Percentiles rank a stretch among this genome's conserved stretches.
phyloP scores from a whole-genome alignment of 140 eudicot species.

The Flaveria floridana region DNA sequence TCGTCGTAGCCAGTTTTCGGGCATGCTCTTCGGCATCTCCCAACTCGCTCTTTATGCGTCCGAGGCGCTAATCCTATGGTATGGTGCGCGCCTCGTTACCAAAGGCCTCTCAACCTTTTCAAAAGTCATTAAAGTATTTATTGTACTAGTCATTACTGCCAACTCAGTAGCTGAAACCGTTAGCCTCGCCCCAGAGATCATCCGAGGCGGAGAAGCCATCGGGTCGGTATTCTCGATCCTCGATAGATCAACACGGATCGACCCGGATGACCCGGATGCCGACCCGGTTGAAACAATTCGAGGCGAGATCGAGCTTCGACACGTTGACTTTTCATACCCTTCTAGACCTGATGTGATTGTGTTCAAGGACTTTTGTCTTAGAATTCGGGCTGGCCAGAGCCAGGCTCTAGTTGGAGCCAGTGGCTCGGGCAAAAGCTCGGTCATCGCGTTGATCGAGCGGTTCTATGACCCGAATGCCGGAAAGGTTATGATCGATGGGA shows the following conservation, averaged over 20 bases:
- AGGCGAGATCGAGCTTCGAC: slow-evolving; percentile 86
- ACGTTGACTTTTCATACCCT: slow-evolving; percentile 89
- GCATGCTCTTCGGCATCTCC: slow-evolving; percentile 86
- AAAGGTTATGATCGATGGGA: slow-evolving; percentile 89
- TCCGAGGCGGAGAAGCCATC: slow-evolving; percentile 88
- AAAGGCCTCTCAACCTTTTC: slow-evolving; percentile 87
- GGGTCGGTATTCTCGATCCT: slow-evolving; percentile 83
- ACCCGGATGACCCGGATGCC: slow-evolving; percentile 79
- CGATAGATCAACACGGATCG: slow-evolving; percentile 73
- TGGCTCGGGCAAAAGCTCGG: slow-evolving; percentile 92
- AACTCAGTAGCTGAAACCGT: slow-evolving; percentile 92
- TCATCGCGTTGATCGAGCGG: slow-evolving; percentile 72
- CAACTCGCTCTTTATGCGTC: slow-evolving; percentile 91
- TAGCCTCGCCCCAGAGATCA: slow-evolving; percentile 93
- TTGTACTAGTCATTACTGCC: slow-evolving; percentile 80
- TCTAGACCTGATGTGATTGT: slow-evolving; percentile 76
- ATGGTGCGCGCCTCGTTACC: slow-evolving; percentile 86
- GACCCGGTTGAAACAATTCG: slow-evolving; percentile 66
- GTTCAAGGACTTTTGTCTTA: slow-evolving; percentile 73
- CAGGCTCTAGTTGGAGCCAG: slow-evolving; percentile 95
- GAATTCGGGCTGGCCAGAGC: slow-evolving; percentile 90
- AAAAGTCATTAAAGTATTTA: slow-evolving; percentile 84
- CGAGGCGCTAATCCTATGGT: slow-evolving; percentile 94
- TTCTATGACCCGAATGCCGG: slow-evolving; percentile 82
- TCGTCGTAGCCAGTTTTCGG: slow-evolving; percentile 71